Base-by-base conservation (phyloP, 176 grass and related monocot genomes). In the Ampelocalamus luodianensis region DNA sequence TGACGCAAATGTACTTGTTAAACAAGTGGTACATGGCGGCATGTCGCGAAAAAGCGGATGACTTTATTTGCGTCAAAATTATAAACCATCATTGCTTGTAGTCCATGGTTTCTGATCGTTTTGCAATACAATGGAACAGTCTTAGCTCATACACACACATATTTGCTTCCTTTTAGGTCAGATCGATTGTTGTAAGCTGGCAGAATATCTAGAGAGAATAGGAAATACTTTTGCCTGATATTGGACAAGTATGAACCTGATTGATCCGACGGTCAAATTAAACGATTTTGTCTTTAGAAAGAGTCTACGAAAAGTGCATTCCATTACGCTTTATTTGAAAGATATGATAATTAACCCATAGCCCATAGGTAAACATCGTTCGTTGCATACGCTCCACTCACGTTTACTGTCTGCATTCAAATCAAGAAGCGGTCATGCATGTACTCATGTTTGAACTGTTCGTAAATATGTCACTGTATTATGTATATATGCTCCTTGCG, bases 401-500 rank as follows among this genome's bases (percentile, higher is more conserved):
- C 42, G n/a, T 27, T 26, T 13, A 43, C 40, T 71, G 40, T 10
- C n/a, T 71, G n/a, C 42, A n/a, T 45, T 48, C 43, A 27, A 48
- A 72, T 27, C 69, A 72, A 49, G 23, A 72, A 72, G 3, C 17
- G 17, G 10, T 37, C 37, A 4, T 45, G 22, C 42, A 72, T n/a
- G 22, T 17, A 27, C 32, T 49, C 39, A 43, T 40, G 27, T 60
- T 45, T 38, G 65, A 85, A 86, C 29, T 14, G 51, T 24, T 85
- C 39, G 59, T 20, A n/a, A 74, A 0, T 20, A 18, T 49, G 44
- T 24, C 69, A 13, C 50, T 37, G 56, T 27, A 43, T 12, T 40
- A 8, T 5, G 40, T 18, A 3, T 5, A 36, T 36, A 64, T 64
- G 40, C 18, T 56, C 40, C n/a, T 7, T 29, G 46, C 74, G 5